A percentile compares a stretch with the other conserved stretches of the same genome.
Conservation (phyloP, 164 flowering plant species). For the Sextonia rubra region DNA sequence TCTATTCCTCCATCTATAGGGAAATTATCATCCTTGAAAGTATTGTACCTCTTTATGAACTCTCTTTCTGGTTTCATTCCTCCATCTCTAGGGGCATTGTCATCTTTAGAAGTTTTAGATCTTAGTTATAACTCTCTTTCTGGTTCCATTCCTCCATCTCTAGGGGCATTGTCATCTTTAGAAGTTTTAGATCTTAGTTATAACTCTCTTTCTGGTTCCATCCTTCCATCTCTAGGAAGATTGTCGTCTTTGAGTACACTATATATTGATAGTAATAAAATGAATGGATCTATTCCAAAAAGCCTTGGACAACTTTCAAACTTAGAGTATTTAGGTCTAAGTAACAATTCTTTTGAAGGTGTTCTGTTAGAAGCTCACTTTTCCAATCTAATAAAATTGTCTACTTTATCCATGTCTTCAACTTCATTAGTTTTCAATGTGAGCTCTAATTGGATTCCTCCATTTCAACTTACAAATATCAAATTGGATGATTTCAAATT, state of each 20-base stretch:
- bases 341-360: neutral
- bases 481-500: neutral
- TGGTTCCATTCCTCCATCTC: too few relatives aligned
- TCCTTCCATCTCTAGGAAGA: neutral
- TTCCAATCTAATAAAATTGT: neutral
- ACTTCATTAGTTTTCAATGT: neutral
- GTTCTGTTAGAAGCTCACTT: neutral
- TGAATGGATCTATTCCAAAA: neutral
- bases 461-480: neutral
- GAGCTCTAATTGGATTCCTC: conserved; percentile 1
- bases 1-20: too few relatives aligned
- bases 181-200: too few relatives aligned
- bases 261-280: neutral
- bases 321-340: neutral
- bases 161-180: too few relatives aligned
- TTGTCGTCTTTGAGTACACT: neutral
- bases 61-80: too few relatives aligned
- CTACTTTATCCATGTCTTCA: neutral
- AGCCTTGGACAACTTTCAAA: neutral
- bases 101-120: too few relatives aligned
- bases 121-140: too few relatives aligned
- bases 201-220: too few relatives aligned
- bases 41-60: too few relatives aligned
- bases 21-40: too few relatives aligned
- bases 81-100: too few relatives aligned